These are phyloP conservation scores for Starmera pachycereana DNA, from an alignment of 805 yeast genomes.

Conservation along the genomic window DNA sequence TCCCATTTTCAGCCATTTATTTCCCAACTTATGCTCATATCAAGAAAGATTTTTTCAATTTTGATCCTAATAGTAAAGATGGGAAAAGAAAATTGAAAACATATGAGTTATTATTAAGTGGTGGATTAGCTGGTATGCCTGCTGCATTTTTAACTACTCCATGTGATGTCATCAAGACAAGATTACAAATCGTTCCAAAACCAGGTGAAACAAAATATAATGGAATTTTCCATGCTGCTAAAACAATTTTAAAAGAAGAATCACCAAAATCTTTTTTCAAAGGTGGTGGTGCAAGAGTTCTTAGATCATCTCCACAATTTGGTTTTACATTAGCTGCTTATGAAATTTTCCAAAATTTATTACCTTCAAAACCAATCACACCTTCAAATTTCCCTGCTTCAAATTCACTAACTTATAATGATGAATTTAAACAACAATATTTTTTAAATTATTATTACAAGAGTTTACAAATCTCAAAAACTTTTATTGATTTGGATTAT, in stretches of 20 bases:
- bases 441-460: slow-evolving; percentile 36
- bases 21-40: slow-evolving; percentile 95
- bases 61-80: slow-evolving; percentile 60
- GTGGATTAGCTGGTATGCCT: slow-evolving; percentile 97
- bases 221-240: slow-evolving; percentile 71
- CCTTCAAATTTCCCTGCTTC: slow-evolving; percentile 1
- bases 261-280: slow-evolving; percentile 83
- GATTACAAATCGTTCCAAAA: slow-evolving; percentile 78
- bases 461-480: slow-evolving; percentile 49
- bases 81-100: slow-evolving; percentile 55
- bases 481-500: slow-evolving; percentile 52
- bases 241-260: slow-evolving; percentile 69
- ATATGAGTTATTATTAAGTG: slow-evolving; percentile 77
- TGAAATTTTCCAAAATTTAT: slow-evolving; percentile 71
- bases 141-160: slow-evolving; percentile 97
- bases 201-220: slow-evolving; percentile 67
- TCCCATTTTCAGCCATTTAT: slow-evolving; percentile 93
- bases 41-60: slow-evolving; percentile 70
- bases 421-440: slow-evolving; percentile 33
- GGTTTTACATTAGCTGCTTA: slow-evolving; percentile 98
- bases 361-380: slow-evolving; percentile 35
- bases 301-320: slow-evolving; percentile 95
- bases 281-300: slow-evolving; percentile 92
- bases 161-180: slow-evolving; percentile 91
- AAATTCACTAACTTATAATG: slow-evolving; percentile 22